A percentile compares a stretch with the other conserved stretches of the same genome.
These are phyloP conservation scores for Cydonia oblonga DNA, from an alignment of 331 rosid species.

Conservation along the genomic window DNA sequence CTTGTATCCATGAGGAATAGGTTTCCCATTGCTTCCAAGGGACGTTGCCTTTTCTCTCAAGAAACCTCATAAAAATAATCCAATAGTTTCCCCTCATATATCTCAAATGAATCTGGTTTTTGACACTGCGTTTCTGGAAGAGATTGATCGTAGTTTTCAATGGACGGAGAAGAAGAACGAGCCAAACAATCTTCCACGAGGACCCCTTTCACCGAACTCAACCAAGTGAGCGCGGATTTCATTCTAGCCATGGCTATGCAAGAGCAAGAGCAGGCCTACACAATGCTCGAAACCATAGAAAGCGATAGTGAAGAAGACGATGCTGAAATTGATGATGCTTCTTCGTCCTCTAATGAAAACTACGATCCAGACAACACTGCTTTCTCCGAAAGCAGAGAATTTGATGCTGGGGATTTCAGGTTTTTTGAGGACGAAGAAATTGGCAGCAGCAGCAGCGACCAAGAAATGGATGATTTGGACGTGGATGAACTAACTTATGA, in stretches of 20 bases:
- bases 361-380: conserved; percentile 21
- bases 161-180: conserved; percentile 38
- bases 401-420: conserved; percentile 26
- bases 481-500: conserved; percentile 69
- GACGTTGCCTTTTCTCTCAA: conserved; percentile 29
- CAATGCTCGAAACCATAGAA: conserved; percentile 38
- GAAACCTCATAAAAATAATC: conserved; percentile 20
- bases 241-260: conserved; percentile 45
- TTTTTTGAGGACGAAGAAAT: conserved; percentile 28
- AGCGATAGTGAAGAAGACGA: conserved; percentile 30
- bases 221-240: conserved; percentile 46
- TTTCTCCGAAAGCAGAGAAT: conserved; percentile 22
- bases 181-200: conserved; percentile 18
- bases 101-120: not conserved
- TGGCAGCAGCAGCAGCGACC: conserved; percentile 8
- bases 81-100: conserved; percentile 19
- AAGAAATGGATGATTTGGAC: conserved; percentile 36
- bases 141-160: conserved; percentile 7
- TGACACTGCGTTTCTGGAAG: conserved; percentile 2
- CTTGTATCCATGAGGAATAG: conserved; percentile 1
- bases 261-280: conserved; percentile 41
- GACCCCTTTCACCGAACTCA: conserved; percentile 38
- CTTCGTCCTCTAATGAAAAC: conserved; percentile 1
- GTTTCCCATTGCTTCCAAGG: conserved; percentile 29
- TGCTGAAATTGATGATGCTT: conserved; percentile 1